A percentile compares a stretch with the other conserved stretches of the same genome.
Evolutionary conservation across 352 stramenopile species (phyloP).

Genomic region (Saprolegnia diclina): DNA sequence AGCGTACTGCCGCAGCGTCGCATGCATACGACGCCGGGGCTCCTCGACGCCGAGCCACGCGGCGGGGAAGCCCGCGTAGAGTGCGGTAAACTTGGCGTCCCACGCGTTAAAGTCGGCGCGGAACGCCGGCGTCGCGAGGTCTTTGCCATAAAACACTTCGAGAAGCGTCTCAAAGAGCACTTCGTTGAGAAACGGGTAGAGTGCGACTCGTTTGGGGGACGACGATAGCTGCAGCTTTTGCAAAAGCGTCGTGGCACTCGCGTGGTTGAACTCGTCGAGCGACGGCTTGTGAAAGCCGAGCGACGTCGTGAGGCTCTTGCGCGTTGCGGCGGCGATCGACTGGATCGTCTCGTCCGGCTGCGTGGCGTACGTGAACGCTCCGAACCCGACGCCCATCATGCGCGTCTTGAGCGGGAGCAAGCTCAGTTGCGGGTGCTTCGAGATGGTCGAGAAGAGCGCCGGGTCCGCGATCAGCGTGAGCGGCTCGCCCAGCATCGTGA

Average conservation of each 20-base stretch:
- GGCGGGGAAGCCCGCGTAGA: constrained; percentile 15
- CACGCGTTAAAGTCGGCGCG: constrained; percentile 4
- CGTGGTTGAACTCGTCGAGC: not conserved
- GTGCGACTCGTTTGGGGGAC: not conserved
- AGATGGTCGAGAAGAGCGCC: constrained; percentile 11
- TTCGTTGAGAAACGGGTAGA: constrained; percentile 18
- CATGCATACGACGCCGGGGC: constrained; percentile 5
- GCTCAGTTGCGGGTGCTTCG: constrained; percentile 1
- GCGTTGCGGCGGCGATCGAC: not conserved
- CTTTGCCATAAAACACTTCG: constrained; percentile 22
- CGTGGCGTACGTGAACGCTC: not conserved
- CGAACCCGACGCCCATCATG: constrained; percentile 12
- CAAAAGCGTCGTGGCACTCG: not conserved
- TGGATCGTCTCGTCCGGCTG: not conserved
- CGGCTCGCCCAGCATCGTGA: constrained; percentile 9
- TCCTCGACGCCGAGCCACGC: constrained; percentile 7
- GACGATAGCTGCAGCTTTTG: not conserved
- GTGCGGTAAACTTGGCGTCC: constrained; percentile 10
- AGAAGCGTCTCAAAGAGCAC: constrained; percentile 14
- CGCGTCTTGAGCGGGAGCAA: constrained; percentile 17
- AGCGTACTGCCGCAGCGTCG: not conserved
- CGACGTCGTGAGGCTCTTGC: not conserved
- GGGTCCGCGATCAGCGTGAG: constrained; percentile 24
- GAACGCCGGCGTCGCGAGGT: constrained; percentile 1
- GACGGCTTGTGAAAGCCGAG: not conserved